Percentiles rank a stretch among this genome's conserved stretches.
phyloP scores from a whole-genome alignment of 805 yeast genomes.

The Metschnikowia noctiluminum region DNA sequence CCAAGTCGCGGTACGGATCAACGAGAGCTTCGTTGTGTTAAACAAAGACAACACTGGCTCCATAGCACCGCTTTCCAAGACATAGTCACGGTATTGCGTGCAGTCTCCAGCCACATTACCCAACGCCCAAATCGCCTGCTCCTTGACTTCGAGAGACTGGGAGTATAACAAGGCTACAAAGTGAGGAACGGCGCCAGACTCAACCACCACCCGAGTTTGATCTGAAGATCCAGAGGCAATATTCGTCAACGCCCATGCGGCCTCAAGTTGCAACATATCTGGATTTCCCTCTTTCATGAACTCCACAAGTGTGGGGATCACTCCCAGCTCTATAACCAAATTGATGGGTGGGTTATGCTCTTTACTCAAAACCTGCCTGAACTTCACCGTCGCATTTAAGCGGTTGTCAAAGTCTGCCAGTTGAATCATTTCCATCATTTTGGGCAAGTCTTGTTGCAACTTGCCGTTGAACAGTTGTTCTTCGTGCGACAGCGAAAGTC shows the following conservation, averaged over 20 bases:
- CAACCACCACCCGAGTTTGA: constrained; percentile 88
- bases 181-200: constrained; percentile 89
- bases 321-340: constrained; percentile 88
- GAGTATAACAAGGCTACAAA: constrained; percentile 82
- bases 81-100: constrained; percentile 83
- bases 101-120: constrained; percentile 99
- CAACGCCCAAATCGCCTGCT: constrained; percentile 98
- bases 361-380: constrained; percentile 88
- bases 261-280: constrained; percentile 89
- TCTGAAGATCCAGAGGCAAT: constrained; percentile 92
- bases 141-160: constrained; percentile 85
- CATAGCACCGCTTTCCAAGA: constrained; percentile 81
- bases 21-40: constrained; percentile 77
- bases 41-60: constrained; percentile 79
- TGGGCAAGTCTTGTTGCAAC: constrained; percentile 66
- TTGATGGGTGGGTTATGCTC: constrained; percentile 97
- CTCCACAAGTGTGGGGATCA: constrained; percentile 84
- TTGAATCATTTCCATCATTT: constrained; percentile 76
- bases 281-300: constrained; percentile 74
- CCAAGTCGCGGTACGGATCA: constrained; percentile 97
- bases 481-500: constrained; percentile 44
- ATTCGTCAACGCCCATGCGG: constrained; percentile 99
- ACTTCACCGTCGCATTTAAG: constrained; percentile 84
- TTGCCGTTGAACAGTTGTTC: constrained; percentile 40
- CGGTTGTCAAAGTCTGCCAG: constrained; percentile 76